These are phyloP conservation scores for Allantophomopsis cytisporea DNA, from an alignment of 2,329 filamentous ascomycete genomes.

Conservation along the genomic window DNA sequence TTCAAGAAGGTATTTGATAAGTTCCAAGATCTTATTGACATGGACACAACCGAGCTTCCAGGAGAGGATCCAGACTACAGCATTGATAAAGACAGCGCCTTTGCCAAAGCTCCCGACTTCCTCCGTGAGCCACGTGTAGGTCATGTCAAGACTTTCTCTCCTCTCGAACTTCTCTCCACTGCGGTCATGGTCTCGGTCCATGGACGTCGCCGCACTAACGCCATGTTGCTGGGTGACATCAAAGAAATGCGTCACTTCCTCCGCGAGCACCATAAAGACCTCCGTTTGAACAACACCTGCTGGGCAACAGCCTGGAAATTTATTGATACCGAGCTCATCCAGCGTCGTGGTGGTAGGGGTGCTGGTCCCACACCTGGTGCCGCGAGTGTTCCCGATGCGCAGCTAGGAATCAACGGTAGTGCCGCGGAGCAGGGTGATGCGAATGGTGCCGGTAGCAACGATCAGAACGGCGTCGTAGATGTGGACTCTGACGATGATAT, in stretches of 20 bases:
- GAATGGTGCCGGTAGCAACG: no score
- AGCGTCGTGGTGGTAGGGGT: conserved; percentile 1
- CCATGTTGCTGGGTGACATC: conserved; percentile 18
- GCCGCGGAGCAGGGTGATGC: no score
- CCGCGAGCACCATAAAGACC: conserved; percentile 17
- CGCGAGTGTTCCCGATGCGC: no score
- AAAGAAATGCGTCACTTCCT: conserved; percentile 17
- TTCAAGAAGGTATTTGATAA: conserved; percentile 18
- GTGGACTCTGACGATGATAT: no score
- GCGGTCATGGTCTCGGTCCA: conserved; percentile 18
- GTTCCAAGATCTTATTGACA: conserved; percentile 16
- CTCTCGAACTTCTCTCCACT: conserved; percentile 19
- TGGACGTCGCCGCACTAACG: conserved; percentile 13
- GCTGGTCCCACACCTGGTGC: background rate
- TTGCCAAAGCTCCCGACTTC: conserved; percentile 15
- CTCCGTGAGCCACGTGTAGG: conserved; percentile 10
- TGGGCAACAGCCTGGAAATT: conserved; percentile 18
- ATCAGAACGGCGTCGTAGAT: no score
- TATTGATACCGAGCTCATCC: conserved; percentile 9
- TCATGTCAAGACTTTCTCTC: conserved; percentile 20
- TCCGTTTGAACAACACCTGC: conserved; percentile 19
- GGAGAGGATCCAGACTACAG: conserved; percentile 7
- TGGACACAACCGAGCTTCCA: conserved; percentile 13
- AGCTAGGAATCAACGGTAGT: no score
- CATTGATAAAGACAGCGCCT: conserved; percentile 13